Evolutionary conservation across 805 yeast genomes (phyloP).

Genomic region (Naumovozyma dairenensis): DNA sequence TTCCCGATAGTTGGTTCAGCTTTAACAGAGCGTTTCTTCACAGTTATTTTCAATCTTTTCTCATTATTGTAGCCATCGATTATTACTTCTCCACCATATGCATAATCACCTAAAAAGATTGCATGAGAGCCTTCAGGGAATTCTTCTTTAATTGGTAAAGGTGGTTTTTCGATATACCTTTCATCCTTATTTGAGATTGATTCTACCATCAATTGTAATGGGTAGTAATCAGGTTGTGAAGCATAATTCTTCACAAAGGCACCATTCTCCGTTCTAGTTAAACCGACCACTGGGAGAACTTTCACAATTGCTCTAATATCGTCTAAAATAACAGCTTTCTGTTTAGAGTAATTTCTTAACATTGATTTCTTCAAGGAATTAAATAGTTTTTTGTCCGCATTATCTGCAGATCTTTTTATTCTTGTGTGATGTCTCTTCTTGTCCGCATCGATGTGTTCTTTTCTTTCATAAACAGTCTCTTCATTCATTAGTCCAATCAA

Average conservation of each 20-base stretch:
- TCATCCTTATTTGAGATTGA: conserved; percentile 62
- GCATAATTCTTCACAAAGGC: conserved; percentile 68
- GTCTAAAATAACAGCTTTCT: conserved; percentile 55
- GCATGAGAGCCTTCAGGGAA: conserved; percentile 66
- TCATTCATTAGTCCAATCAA: conserved; percentile 55
- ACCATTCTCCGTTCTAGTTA: conserved; percentile 59
- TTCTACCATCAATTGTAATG: conserved; percentile 76
- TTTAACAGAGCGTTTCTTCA: conserved; percentile 38
- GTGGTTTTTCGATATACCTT: conserved; percentile 62
- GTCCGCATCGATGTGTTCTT: conserved; percentile 3
- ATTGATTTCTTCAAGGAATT: conserved; percentile 33
- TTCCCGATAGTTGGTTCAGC: conserved; percentile 60
- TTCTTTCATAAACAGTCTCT: conserved; percentile 34
- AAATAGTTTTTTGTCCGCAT: conserved; percentile 40
- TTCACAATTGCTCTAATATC: conserved; percentile 48
- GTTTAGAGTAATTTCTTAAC: conserved; percentile 35
- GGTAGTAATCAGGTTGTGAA: conserved; percentile 43
- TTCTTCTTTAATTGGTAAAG: conserved; percentile 71
- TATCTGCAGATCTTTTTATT: conserved; percentile 33
- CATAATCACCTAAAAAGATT: conserved; percentile 74
- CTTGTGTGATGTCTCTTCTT: conserved; percentile 26
- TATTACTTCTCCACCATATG: conserved; percentile 73
- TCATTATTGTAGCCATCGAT: conserved; percentile 49
- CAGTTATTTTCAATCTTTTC: conserved; percentile 40
- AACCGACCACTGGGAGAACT: conserved; percentile 70